Conservation (phyloP, 345 rosid genomes). For the Diplotaxis tenuifolia region DNA sequence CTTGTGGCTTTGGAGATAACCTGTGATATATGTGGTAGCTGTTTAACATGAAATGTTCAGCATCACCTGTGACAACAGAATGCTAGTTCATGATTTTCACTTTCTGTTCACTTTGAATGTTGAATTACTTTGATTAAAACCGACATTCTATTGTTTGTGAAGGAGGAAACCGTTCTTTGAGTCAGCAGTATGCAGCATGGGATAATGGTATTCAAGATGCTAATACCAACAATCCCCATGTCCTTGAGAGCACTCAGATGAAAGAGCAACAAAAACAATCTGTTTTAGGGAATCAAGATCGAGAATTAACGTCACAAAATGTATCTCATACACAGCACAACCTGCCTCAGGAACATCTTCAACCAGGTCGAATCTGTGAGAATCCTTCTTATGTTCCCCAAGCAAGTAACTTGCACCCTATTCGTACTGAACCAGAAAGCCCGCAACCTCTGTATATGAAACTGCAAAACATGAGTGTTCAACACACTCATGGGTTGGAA, state of each 20-base stretch:
- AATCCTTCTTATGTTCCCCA: conserved; percentile 47
- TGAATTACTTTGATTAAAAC: background rate
- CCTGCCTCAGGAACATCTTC: conserved; percentile 45
- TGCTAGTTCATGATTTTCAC: background rate
- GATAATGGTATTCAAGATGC: conserved; percentile 41
- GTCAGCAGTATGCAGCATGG: conserved; percentile 46
- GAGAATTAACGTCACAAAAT: conserved; percentile 25
- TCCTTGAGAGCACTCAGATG: conserved; percentile 37
- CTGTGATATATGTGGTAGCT: background rate
- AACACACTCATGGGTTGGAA: conserved; percentile 43
- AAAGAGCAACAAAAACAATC: conserved; percentile 45
- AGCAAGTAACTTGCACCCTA: conserved; percentile 40
- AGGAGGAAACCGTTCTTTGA: conserved; percentile 40
- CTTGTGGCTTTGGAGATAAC: background rate
- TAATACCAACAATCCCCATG: conserved; percentile 37
- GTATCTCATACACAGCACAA: conserved; percentile 23
- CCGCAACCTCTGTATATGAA: conserved; percentile 47
- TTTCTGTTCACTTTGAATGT: background rate
- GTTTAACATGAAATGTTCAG: background rate
- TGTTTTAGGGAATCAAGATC: conserved; percentile 39
- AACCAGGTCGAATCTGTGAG: conserved; percentile 28
- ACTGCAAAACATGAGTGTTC: conserved; percentile 52
- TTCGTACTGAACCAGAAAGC: conserved; percentile 43
- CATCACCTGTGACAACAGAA: background rate
- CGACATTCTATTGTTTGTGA: conserved; percentile 35